Base-by-base conservation (phyloP, 192 early-diverging fungal genomes). In the Podila clonocystis region DNA sequence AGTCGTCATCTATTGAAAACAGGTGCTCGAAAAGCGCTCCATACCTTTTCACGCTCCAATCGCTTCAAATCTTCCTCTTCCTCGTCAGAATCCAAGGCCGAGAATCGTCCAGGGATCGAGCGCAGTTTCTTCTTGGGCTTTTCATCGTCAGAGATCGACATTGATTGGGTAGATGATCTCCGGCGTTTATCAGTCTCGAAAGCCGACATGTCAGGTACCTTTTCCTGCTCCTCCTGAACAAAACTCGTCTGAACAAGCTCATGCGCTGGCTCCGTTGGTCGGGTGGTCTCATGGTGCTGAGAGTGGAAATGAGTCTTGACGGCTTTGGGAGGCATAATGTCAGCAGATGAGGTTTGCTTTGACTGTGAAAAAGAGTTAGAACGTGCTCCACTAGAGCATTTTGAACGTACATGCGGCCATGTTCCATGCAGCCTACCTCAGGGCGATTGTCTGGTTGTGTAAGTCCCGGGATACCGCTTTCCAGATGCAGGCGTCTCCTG, bases 81-180 rank as follows among this genome's bases (percentile, higher is more conserved):
- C 5, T 72, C 70, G 17, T 72, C 70, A 9, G 77, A 63, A 45
- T 80, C 77, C 29, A 80, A 34, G 17, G 77, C 77, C 9, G 77
- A 73, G 36, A 80, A 80, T 9, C 77, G 59, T 24, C 77, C 77
- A 24, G 77, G 70, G 33, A 80, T 73, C 4, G 61, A 58, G 12
- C 66, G 61, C 28, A 20, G 26, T 61, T 52, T 57, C 33, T 52
- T 67, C 50, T 67, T 57, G 20, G 65, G 65, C 50, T 57, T 67
- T 9, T 57, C 52, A 26, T 55, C 52, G 24, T 55, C 52, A 55
- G 52, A 55, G 52, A 9, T 26, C 8, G 20, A 12, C n/a, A 55
- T 55, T 55, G 52, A 55, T 7, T 26, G 20, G n/a, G 52, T 24
- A 26, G 52, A 55, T 22, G 52, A 55, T 26, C 20, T n/a, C 26